Evolutionary conservation across 176 grass and related monocot species (phyloP).

Genomic region (Musa acuminata): DNA sequence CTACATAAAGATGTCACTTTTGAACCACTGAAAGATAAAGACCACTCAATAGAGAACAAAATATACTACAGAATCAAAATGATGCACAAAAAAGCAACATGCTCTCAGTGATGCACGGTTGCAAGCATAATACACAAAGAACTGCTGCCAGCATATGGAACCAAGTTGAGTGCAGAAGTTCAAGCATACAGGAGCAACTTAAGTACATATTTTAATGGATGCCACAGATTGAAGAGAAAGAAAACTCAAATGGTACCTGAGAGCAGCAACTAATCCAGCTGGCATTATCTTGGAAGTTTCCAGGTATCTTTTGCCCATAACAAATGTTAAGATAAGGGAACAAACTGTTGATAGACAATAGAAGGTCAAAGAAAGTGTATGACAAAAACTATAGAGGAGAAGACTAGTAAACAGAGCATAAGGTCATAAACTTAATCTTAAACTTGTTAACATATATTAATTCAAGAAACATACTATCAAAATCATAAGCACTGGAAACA

Average conservation of each 20-base stretch:
- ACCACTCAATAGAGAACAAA: not conserved
- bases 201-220: not conserved
- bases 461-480: not conserved
- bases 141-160: not conserved
- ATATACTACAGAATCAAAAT: not conserved
- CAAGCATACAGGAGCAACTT: not conserved
- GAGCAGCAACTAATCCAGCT: conserved; percentile 59
- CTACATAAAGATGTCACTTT: not conserved
- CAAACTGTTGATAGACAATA: conserved; percentile 43
- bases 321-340: conserved; percentile 38
- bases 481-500: not conserved
- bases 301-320: conserved; percentile 65
- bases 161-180: not conserved
- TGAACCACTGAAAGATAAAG: not conserved
- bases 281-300: conserved; percentile 85
- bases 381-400: not conserved
- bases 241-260: conserved; percentile 36
- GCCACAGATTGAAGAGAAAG: not conserved
- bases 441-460: not conserved
- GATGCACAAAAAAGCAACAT: not conserved
- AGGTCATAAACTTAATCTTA: not conserved
- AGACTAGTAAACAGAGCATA: not conserved
- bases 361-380: not conserved
- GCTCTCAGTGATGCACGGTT: not conserved
- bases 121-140: not conserved